Evolutionary conservation across 768 basidiomycete genomes (phyloP).

Genomic region (Kwoniella pini): DNA sequence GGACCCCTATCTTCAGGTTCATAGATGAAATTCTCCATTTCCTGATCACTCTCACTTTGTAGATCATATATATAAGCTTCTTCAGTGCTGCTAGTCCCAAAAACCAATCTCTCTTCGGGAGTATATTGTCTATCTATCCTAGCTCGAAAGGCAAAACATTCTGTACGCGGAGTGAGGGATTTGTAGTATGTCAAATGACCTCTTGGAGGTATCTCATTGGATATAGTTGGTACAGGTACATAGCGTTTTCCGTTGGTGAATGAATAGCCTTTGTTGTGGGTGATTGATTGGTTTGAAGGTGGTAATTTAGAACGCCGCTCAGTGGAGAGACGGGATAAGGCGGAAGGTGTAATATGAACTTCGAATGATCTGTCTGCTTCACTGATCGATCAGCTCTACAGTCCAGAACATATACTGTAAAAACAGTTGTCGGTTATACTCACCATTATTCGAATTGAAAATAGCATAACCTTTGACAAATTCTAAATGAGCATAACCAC

Average conservation of each 20-base stretch:
- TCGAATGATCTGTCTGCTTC: slow-evolving; percentile 24
- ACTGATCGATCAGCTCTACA: not conserved
- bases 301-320: not conserved
- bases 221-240: not conserved
- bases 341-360: slow-evolving; percentile 36
- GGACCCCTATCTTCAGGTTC: slow-evolving; percentile 13
- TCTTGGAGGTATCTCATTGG: slow-evolving; percentile 18
- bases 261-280: slow-evolving; percentile 14
- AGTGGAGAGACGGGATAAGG: slow-evolving; percentile 17
- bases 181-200: slow-evolving; percentile 38
- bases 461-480: slow-evolving; percentile 37
- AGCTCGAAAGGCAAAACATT: slow-evolving; percentile 38
- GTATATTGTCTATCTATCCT: slow-evolving; percentile 34
- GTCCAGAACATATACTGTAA: not conserved
- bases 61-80: slow-evolving; percentile 41
- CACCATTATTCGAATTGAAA: slow-evolving; percentile 34
- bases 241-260: slow-evolving; percentile 3
- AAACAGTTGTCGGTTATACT: slow-evolving; percentile 4
- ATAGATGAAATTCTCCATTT: slow-evolving; percentile 1
- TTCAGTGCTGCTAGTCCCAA: slow-evolving; percentile 31
- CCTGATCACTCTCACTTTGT: slow-evolving; percentile 20
- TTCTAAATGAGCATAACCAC: slow-evolving; percentile 36
- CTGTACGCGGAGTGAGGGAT: slow-evolving; percentile 29
- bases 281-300: not conserved
- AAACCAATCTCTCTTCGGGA: slow-evolving; percentile 26